Evolutionary conservation across 441 rosid species (phyloP).

Genomic region (Isatis lusitanica): DNA sequence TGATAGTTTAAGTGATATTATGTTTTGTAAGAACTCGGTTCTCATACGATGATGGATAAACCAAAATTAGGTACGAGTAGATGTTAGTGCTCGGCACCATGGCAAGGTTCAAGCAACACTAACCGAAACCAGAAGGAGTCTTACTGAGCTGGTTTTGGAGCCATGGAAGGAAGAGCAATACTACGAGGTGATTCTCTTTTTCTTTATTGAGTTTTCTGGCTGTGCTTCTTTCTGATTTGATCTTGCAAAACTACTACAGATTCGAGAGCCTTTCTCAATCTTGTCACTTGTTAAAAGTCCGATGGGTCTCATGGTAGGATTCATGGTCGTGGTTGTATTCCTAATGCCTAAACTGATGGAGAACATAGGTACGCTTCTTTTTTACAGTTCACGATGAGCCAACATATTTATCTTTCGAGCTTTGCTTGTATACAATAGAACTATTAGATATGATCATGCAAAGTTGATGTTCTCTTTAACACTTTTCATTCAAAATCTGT

Average conservation of each 20-base stretch:
- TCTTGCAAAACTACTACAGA: slow-evolving; percentile 43
- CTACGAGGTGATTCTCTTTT: slow-evolving; percentile 58
- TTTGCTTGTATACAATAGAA: slow-evolving; percentile 1
- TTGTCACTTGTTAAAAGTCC: slow-evolving; percentile 86
- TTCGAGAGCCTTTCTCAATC: slow-evolving; percentile 79
- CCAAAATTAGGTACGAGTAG: slow-evolving; percentile 74
- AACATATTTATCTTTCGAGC: neutral
- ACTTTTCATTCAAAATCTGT: neutral
- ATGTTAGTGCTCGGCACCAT: slow-evolving; percentile 88
- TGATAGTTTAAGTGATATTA: no score
- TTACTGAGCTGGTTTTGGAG: slow-evolving; percentile 79
- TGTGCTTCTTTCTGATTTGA: neutral
- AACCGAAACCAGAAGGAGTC: slow-evolving; percentile 79
- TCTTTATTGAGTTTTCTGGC: neutral
- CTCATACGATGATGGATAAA: neutral
- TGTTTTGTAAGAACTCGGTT: slow-evolving; percentile 3
- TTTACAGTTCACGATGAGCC: neutral
- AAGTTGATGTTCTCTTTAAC: neutral
- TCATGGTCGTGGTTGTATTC: slow-evolving; percentile 81
- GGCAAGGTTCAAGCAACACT: slow-evolving; percentile 90
- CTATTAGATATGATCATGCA: neutral
- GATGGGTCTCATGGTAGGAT: slow-evolving; percentile 94
- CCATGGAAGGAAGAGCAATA: slow-evolving; percentile 79
- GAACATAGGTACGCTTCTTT: slow-evolving; percentile 66
- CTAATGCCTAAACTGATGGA: slow-evolving; percentile 89